Conservation (phyloP, 352 stramenopile genomes). For the Globisporangium camurandrum region DNA sequence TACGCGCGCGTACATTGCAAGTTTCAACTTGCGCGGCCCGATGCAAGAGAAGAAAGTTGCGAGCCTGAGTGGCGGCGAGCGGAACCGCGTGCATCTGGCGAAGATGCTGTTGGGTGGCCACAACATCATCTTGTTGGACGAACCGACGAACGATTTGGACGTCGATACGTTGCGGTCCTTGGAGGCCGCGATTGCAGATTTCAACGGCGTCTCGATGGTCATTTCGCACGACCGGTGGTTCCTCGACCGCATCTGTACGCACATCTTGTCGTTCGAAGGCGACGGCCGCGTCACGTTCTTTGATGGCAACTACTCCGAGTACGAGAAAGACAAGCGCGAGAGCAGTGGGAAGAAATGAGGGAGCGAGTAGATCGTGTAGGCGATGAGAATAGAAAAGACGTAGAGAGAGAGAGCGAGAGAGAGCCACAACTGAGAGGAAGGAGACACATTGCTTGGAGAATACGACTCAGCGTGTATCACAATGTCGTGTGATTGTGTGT, state of each 20-base stretch:
- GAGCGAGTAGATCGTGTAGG: not conserved
- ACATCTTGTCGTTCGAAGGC: slow-evolving; percentile 82
- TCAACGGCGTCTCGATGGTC: slow-evolving; percentile 90
- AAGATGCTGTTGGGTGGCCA: slow-evolving; percentile 80
- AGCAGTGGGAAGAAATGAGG: slow-evolving; percentile 14
- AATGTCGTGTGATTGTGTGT: not conserved
- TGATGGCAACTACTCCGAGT: slow-evolving; percentile 84
- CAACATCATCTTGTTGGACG: slow-evolving; percentile 86
- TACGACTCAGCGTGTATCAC: not conserved
- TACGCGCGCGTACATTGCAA: slow-evolving; percentile 80
- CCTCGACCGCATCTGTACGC: slow-evolving; percentile 89
- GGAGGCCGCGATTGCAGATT: slow-evolving; percentile 78
- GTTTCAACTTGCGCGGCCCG: slow-evolving; percentile 73
- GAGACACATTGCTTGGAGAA: not conserved
- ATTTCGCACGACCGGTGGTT: slow-evolving; percentile 96
- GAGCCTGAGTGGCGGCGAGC: slow-evolving; percentile 73
- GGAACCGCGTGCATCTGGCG: slow-evolving; percentile 79
- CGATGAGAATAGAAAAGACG: too few relatives aligned
- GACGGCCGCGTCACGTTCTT: slow-evolving; percentile 71
- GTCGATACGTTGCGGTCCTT: slow-evolving; percentile 84
- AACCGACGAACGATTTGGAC: slow-evolving; percentile 85
- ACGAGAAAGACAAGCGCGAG: slow-evolving; percentile 63
- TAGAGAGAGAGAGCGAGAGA: too few relatives aligned
- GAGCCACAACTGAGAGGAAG: not conserved
- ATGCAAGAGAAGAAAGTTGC: slow-evolving; percentile 83